These are phyloP conservation scores for Cucumis melo DNA, from an alignment of 306 rosid species.

Conservation along the genomic window DNA sequence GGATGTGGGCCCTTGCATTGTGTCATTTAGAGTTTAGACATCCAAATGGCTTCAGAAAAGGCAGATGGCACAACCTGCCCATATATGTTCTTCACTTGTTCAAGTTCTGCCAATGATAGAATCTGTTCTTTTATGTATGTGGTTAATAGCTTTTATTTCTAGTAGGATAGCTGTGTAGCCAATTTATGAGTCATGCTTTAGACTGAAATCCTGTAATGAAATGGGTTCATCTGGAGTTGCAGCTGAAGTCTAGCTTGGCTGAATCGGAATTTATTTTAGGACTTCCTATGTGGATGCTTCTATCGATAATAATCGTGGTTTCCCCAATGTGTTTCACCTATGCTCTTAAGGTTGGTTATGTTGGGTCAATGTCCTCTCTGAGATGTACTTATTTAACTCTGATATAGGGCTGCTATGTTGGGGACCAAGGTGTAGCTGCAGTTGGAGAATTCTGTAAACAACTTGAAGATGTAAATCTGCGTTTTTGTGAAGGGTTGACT, in stretches of 20 bases:
- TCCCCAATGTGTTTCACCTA: background rate
- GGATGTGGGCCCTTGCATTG: background rate
- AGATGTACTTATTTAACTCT: conserved; percentile 8
- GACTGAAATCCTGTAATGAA: background rate
- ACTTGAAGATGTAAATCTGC: conserved; percentile 80
- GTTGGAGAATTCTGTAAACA: conserved; percentile 72
- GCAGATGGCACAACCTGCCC: background rate
- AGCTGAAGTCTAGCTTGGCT: background rate
- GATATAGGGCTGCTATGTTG: conserved; percentile 87
- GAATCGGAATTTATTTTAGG: background rate
- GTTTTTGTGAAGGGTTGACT: conserved; percentile 88
- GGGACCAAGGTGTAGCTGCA: conserved; percentile 74
- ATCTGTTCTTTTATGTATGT: background rate
- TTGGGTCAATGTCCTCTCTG: background rate
- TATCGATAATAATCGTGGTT: background rate
- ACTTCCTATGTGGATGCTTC: background rate
- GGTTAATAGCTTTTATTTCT: background rate
- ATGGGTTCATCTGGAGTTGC: background rate
- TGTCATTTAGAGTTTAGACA: background rate
- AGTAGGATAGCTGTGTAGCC: background rate
- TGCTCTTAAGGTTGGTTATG: background rate
- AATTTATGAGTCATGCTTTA: background rate
- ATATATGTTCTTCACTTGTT: background rate
- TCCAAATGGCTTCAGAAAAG: background rate
- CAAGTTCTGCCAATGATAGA: background rate